phyloP scores from a whole-genome alignment of 495 filamentous ascomycete species.

The Penicillium crystallinum region DNA sequence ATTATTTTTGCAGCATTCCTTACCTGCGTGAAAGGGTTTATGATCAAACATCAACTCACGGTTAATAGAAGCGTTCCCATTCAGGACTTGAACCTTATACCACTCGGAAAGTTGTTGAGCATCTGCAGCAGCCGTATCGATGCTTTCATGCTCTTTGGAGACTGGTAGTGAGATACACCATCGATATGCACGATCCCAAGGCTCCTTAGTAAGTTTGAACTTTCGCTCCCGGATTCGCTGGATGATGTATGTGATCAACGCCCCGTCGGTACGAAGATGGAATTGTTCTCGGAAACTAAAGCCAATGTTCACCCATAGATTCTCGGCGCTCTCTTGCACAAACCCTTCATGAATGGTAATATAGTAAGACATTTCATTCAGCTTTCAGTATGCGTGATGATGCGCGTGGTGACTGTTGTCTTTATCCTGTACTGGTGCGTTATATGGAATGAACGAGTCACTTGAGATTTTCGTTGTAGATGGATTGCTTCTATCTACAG shows the following conservation, averaged over 20 bases:
- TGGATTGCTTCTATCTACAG: too few species aligned
- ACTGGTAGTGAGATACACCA: constrained; percentile 2
- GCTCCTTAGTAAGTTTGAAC: background rate
- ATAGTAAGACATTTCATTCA: background rate
- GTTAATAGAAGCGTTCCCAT: constrained; percentile 1
- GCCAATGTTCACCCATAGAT: background rate
- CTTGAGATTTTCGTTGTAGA: too few species aligned
- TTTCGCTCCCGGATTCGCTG: background rate
- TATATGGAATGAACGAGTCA: too few species aligned
- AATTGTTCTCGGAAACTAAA: background rate
- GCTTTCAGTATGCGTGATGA: background rate
- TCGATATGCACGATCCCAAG: background rate
- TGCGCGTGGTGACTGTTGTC: too few species aligned
- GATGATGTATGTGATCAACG: background rate
- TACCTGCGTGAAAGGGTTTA: background rate
- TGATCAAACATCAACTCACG: background rate
- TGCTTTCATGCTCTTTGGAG: background rate
- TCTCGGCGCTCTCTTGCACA: background rate
- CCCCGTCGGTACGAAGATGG: background rate
- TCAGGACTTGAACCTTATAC: background rate
- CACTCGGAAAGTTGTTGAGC: background rate
- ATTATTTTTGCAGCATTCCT: background rate
- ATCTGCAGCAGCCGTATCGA: background rate
- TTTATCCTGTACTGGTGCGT: too few species aligned
- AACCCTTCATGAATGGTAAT: background rate